These are phyloP conservation scores for Naganishia kalamii DNA, from an alignment of 768 basidiomycete species.

Conservation along the genomic window DNA sequence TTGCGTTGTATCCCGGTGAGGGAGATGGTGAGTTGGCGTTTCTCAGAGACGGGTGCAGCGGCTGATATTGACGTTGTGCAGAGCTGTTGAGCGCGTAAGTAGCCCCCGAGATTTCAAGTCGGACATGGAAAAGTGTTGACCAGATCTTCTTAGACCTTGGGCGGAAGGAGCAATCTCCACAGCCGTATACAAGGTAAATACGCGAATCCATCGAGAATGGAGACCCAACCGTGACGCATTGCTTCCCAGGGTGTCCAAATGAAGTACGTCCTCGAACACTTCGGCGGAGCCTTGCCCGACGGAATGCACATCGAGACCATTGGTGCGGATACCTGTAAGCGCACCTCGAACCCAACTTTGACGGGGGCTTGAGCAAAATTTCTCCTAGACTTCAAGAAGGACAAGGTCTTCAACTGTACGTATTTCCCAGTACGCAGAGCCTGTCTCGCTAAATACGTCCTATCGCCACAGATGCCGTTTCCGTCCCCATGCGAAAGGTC, in stretches of 20 bases:
- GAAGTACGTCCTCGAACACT: constrained; percentile 53
- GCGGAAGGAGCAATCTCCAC: constrained; percentile 19
- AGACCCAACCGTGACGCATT: background rate
- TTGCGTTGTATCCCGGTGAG: constrained; percentile 54
- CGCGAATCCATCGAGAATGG: constrained; percentile 12
- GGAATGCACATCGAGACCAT: constrained; percentile 56
- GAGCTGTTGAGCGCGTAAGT: constrained; percentile 17
- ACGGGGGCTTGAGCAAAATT: background rate
- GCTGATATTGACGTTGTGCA: background rate
- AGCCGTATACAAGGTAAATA: constrained; percentile 15
- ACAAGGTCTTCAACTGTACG: constrained; percentile 50
- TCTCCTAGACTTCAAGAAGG: constrained; percentile 39
- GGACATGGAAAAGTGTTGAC: background rate
- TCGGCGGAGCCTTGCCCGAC: constrained; percentile 53
- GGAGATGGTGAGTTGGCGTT: constrained; percentile 53
- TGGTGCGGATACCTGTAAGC: constrained; percentile 59
- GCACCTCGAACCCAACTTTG: constrained; percentile 21
- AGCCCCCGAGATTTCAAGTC: background rate
- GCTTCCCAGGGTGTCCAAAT: constrained; percentile 50
- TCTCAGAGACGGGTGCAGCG: background rate
- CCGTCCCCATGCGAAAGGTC: constrained; percentile 53
- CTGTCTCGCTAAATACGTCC: background rate
- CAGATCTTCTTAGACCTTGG: background rate
- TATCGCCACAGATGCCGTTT: constrained; percentile 39
- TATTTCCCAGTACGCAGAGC: background rate